Evolutionary conservation across 2,329 filamentous ascomycete species (phyloP).

Genomic region (Penicillium verrucosum): DNA sequence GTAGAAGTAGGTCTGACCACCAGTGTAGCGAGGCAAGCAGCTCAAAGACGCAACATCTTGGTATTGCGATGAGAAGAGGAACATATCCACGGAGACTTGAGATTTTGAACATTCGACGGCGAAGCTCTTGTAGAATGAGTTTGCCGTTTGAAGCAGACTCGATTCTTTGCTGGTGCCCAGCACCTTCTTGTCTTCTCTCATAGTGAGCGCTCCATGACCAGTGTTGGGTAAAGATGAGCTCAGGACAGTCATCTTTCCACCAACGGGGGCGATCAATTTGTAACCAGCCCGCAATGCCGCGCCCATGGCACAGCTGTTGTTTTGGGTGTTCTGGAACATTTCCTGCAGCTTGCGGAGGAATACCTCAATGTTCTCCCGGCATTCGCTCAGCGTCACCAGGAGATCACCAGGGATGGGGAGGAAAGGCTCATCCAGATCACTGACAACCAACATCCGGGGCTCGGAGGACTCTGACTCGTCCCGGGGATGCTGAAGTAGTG

Average conservation of each 20-base stretch:
- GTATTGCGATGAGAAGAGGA: conserved; percentile 91
- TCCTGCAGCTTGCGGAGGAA: conserved; percentile 87
- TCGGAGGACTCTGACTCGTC: conserved; percentile 82
- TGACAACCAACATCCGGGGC: conserved; percentile 88
- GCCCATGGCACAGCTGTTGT: conserved; percentile 87
- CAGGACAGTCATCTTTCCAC: conserved; percentile 90
- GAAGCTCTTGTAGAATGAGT: conserved; percentile 98
- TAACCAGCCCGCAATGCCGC: conserved; percentile 89
- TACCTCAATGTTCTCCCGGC: conserved; percentile 82
- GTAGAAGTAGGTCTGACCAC: conserved; percentile 98
- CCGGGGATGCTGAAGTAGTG: conserved; percentile 93
- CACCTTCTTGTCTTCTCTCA: conserved; percentile 94
- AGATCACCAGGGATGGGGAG: conserved; percentile 89
- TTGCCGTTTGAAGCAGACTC: conserved; percentile 80
- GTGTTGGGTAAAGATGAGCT: conserved; percentile 87
- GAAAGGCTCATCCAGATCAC: conserved; percentile 94
- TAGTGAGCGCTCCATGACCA: conserved; percentile 83
- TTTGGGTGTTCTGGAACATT: conserved; percentile 96
- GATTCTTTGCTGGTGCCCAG: conserved; percentile 92
- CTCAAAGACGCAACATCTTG: conserved; percentile 96
- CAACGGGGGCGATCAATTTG: conserved; percentile 90
- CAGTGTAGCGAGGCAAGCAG: conserved; percentile 92
- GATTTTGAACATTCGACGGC: conserved; percentile 98
- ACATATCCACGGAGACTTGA: conserved; percentile 98
- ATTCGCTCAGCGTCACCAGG: conserved; percentile 82